Evolutionary conservation across 2,329 filamentous ascomycete species (phyloP), one percentile per base, ranked within the genome.

Genomic region (Pseudogymnoascus sp.): DNA sequence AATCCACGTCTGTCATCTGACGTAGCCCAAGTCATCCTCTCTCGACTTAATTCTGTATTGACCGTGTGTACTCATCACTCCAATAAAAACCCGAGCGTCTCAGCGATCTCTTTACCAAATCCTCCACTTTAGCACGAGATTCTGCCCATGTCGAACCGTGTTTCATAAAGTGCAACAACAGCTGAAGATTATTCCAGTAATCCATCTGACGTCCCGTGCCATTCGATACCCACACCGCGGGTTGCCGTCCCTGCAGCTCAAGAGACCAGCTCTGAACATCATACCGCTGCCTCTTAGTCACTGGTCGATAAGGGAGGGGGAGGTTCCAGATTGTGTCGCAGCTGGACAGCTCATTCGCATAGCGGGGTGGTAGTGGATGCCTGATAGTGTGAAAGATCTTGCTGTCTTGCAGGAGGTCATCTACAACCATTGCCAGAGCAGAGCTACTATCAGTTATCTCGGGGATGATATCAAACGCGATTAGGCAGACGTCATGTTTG

Each of bases 401-500:
- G 61, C 63, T 51, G 36, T 54, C 60, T 41, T 63, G 63, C 14
- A 66, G 51, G 57, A 65, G 63, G 34, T 66, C 65, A 60, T 66
- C 65, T 28, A 66, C 63, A 65, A 66, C 65, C 37, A 63, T 61
- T 36, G 63, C 39, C 16, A 65, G 61, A 51, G 21, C 63, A 61
- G 34, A 48, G 45, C 23, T 34, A 28, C 57, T 39, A 28, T 16
- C 57, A 31, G 36, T 11, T 60, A 64, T 36, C 19, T 64, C 62
- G 48, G 62, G 51, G 31, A 45, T 23, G 62, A 61, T 43, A 64
- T 21, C 43, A 64, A 64, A 43, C 48, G 64, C 64, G 11, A 65
- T 62, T 23, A 65, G 64, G 60, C 64, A 66, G 37, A 66, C 36
- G 36, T 66, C 62, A 51, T 66, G 43, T 64, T 60, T 65, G 37